These are phyloP conservation scores for Aspergillus sclerotialis DNA, from an alignment of 2,329 filamentous ascomycete genomes.

Conservation along the genomic window DNA sequence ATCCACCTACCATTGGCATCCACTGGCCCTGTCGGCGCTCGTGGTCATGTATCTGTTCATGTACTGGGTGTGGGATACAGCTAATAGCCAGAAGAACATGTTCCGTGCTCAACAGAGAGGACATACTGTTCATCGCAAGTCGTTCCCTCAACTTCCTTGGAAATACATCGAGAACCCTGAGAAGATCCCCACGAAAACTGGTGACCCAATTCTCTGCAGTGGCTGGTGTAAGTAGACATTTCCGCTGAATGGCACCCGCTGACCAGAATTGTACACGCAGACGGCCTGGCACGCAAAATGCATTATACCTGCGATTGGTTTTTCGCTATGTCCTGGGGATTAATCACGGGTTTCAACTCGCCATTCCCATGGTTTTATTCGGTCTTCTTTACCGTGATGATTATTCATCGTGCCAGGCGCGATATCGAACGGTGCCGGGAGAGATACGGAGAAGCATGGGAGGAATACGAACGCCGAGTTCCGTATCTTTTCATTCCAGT, in stretches of 20 bases:
- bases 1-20: slow-evolving; percentile 67
- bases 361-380: slow-evolving; percentile 88
- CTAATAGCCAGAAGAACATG: slow-evolving; percentile 86
- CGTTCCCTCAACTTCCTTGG: slow-evolving; percentile 85
- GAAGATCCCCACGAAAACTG: slow-evolving; percentile 63
- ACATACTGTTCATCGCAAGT: slow-evolving; percentile 58
- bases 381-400: slow-evolving; percentile 72
- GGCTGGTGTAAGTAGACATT: slow-evolving; percentile 61
- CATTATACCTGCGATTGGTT: slow-evolving; percentile 75
- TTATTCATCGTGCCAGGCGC: slow-evolving; percentile 65
- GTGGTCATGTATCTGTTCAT: slow-evolving; percentile 67
- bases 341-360: slow-evolving; percentile 70
- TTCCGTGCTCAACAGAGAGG: slow-evolving; percentile 76
- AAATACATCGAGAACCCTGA: slow-evolving; percentile 71
- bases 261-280: slow-evolving; percentile 18
- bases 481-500: slow-evolving; percentile 78
- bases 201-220: slow-evolving; percentile 70
- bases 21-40: slow-evolving; percentile 54
- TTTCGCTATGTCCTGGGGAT: slow-evolving; percentile 69
- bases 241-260: neutral
- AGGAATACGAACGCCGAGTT: slow-evolving; percentile 69
- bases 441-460: slow-evolving; percentile 76
- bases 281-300: slow-evolving; percentile 66
- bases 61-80: slow-evolving; percentile 89
- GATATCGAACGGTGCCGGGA: slow-evolving; percentile 67